Evolutionary conservation across 2,329 filamentous ascomycete genomes (phyloP).

Genomic region (Thyridium curvatum): DNA sequence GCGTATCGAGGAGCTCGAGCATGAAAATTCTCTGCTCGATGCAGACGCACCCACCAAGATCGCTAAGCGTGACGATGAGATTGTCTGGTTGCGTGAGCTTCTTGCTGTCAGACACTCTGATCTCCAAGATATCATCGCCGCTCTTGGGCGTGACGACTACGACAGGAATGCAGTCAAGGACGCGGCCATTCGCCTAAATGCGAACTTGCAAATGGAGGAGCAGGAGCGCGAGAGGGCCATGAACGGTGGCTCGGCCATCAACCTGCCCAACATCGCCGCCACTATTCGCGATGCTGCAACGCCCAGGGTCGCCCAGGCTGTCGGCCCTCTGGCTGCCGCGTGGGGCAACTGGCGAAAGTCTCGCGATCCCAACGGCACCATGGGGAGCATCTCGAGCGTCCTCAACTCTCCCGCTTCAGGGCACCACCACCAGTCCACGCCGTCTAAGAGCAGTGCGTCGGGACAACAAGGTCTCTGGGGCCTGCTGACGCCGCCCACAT

Average conservation of each 20-base stretch:
- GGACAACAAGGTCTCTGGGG: constrained; percentile 64
- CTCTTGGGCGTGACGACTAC: constrained; percentile 67
- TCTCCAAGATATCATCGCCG: constrained; percentile 82
- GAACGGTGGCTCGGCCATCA: constrained; percentile 60
- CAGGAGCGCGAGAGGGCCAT: constrained; percentile 85
- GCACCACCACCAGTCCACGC: constrained; percentile 41
- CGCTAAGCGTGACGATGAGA: constrained; percentile 88
- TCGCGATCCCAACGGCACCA: constrained; percentile 36
- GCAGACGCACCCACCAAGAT: constrained; percentile 76
- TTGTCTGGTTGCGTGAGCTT: constrained; percentile 89
- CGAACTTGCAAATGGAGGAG: constrained; percentile 96
- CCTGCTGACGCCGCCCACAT: constrained; percentile 83
- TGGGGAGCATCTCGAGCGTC: constrained; percentile 40
- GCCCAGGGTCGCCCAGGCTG: constrained; percentile 76
- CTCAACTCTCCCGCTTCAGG: constrained; percentile 34
- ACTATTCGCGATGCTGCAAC: constrained; percentile 71
- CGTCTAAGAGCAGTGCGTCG: constrained; percentile 47
- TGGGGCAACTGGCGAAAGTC: constrained; percentile 90
- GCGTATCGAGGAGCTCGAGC: constrained; percentile 81
- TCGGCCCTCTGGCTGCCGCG: constrained; percentile 76
- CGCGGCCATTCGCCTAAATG: constrained; percentile 84
- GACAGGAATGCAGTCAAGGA: constrained; percentile 78
- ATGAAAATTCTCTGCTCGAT: constrained; percentile 61
- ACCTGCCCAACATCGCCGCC: constrained; percentile 70
- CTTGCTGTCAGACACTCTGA: constrained; percentile 87